Evolutionary conservation across 306 rosid species (phyloP).

Genomic region (Arachis stenosperma): DNA sequence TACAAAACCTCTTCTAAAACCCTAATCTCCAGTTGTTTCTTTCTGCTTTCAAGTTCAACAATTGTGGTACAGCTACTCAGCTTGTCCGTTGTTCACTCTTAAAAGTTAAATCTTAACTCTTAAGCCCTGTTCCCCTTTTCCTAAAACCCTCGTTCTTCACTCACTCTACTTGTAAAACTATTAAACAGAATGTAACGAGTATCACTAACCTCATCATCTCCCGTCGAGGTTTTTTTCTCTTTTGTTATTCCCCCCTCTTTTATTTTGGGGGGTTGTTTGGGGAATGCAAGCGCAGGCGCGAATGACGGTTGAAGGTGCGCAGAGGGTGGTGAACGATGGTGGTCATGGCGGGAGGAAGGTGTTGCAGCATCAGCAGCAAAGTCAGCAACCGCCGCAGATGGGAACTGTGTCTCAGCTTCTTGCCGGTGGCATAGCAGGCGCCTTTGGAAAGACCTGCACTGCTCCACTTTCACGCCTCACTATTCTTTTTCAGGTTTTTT

Average conservation of each 20-base stretch:
- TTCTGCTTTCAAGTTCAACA: not conserved
- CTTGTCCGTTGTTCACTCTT: not conserved
- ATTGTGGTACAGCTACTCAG: not conserved
- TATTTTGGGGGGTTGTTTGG: not conserved
- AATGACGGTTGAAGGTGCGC: not conserved
- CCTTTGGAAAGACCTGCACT: slow-evolving; percentile 44
- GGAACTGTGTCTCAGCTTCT: slow-evolving; percentile 46
- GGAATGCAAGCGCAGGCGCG: not conserved
- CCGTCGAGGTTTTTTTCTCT: no score
- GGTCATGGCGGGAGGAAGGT: not conserved
- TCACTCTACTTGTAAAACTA: no score
- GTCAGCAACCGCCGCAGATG: slow-evolving; percentile 21
- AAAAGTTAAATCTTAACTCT: not conserved
- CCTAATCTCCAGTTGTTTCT: not conserved
- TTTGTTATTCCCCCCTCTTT: not conserved
- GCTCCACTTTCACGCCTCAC: slow-evolving; percentile 45
- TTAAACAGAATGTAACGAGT: no score
- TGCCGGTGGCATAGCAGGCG: slow-evolving; percentile 44
- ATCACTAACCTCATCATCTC: no score
- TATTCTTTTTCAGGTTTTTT: slow-evolving; percentile 39
- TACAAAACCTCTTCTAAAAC: not conserved
- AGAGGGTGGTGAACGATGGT: not conserved
- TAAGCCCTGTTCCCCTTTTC: no score
- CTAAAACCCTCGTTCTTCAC: no score
- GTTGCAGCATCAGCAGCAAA: not conserved